Conservation (phyloP, 768 basidiomycete genomes). For the Leucocoprinus sp. region DNA sequence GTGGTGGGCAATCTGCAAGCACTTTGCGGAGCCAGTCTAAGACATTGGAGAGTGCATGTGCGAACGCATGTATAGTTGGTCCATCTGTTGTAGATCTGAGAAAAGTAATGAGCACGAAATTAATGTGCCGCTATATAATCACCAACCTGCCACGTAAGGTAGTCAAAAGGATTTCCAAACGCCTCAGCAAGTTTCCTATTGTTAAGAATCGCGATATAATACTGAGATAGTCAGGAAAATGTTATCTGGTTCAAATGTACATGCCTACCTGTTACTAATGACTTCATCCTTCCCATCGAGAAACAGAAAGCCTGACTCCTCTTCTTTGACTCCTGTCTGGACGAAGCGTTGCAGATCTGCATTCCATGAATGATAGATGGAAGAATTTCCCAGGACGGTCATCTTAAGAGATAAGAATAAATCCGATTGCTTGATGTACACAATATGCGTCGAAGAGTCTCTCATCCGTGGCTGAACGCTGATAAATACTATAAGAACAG, state of each 20-base stretch:
- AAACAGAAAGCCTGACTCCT: constrained; percentile 29
- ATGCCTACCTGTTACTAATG: constrained; percentile 46
- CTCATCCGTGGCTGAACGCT: constrained; percentile 44
- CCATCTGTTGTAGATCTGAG: constrained; percentile 37
- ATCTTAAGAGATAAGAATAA: constrained; percentile 46
- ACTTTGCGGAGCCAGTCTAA: constrained; percentile 42
- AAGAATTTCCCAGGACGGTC: constrained; percentile 61
- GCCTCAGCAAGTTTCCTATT: constrained; percentile 60
- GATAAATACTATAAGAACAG: constrained; percentile 2
- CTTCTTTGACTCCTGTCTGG: constrained; percentile 29
- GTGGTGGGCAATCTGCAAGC: constrained; percentile 33
- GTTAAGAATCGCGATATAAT: constrained; percentile 52
- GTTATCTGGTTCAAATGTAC: background rate
- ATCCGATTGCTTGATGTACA: constrained; percentile 38
- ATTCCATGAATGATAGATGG: constrained; percentile 61
- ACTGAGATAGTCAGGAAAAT: constrained; percentile 25
- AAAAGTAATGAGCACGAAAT: constrained; percentile 9
- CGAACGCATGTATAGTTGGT: constrained; percentile 57
- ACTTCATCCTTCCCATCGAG: constrained; percentile 51
- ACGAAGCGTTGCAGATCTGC: constrained; percentile 44
- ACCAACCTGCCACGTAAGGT: constrained; percentile 42
- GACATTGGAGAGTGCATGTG: constrained; percentile 52
- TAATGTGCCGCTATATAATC: background rate
- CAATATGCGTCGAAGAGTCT: constrained; percentile 27
- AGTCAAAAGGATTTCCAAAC: constrained; percentile 49